phyloP scores from a whole-genome alignment of 805 yeast species.

The Nakazawaea sp. region DNA sequence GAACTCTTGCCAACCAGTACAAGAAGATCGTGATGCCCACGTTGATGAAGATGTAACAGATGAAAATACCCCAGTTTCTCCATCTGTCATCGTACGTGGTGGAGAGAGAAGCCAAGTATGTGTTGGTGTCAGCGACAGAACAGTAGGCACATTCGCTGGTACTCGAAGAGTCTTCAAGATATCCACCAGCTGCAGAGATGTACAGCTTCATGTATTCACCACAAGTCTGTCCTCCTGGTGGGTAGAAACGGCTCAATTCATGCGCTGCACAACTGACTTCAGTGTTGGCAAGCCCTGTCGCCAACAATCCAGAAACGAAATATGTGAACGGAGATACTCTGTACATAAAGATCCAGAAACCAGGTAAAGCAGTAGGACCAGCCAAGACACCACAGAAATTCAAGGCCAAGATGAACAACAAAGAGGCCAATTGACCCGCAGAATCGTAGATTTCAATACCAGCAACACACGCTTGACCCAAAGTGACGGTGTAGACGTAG shows the following conservation, averaged over 20 bases:
- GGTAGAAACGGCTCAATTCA: constrained; percentile 43
- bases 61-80: constrained; percentile 54
- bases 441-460: constrained; percentile 53
- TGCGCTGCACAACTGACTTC: constrained; percentile 36
- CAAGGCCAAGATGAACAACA: constrained; percentile 56
- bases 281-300: constrained; percentile 48
- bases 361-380: constrained; percentile 43
- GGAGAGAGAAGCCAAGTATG: constrained; percentile 40
- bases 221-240: constrained; percentile 54
- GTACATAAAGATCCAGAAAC: constrained; percentile 81
- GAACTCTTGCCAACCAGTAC: constrained; percentile 37
- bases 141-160: constrained; percentile 59
- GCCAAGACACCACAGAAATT: constrained; percentile 77
- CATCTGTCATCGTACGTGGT: constrained; percentile 37
- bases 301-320: constrained; percentile 47
- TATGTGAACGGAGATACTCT: constrained; percentile 67
- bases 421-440: constrained; percentile 54
- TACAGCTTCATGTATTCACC: constrained; percentile 39
- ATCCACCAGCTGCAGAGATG: constrained; percentile 37
- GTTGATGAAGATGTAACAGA: constrained; percentile 42
- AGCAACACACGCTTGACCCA: constrained; percentile 54
- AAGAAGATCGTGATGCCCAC: constrained; percentile 21
- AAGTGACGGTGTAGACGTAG: constrained; percentile 47
- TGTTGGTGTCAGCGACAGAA: constrained; percentile 48
- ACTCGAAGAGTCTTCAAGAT: constrained; percentile 31